Percentiles rank a stretch among this genome's conserved stretches.
Evolutionary conservation across 148 eudicot species (phyloP).

Genomic region (Suaeda aralocaspica): DNA sequence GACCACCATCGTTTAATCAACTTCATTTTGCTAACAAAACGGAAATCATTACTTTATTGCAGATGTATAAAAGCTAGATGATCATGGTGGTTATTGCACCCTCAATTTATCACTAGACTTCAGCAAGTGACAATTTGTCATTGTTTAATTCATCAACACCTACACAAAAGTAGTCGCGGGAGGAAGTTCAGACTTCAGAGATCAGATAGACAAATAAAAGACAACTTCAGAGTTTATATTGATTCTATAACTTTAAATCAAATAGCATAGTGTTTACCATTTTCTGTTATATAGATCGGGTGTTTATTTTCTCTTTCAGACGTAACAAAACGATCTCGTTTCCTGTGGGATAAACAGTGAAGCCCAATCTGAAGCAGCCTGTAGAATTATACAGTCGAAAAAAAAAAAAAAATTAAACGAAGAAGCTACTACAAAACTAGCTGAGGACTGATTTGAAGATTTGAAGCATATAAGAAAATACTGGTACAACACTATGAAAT

Average conservation of each 20-base stretch:
- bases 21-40: neutral
- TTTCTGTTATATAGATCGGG: slow-evolving; percentile 52
- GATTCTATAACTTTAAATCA: too few relatives aligned
- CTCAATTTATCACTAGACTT: slow-evolving; percentile 36
- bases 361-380: slow-evolving; percentile 24
- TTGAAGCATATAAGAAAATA: too few relatives aligned
- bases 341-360: slow-evolving; percentile 31
- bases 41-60: slow-evolving; percentile 34
- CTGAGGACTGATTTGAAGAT: too few relatives aligned
- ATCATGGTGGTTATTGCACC: slow-evolving; percentile 35
- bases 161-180: slow-evolving; percentile 12
- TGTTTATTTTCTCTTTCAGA: slow-evolving; percentile 36
- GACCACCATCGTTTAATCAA: neutral
- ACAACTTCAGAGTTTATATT: too few relatives aligned
- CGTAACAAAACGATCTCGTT: slow-evolving; percentile 30
- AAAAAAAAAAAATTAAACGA: neutral
- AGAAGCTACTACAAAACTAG: neutral
- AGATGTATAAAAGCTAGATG: slow-evolving; percentile 38
- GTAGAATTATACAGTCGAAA: neutral
- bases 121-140: slow-evolving; percentile 29
- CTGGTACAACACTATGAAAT: too few relatives aligned
- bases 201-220: too few relatives aligned
- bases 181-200: too few relatives aligned
- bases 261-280: slow-evolving; percentile 26
- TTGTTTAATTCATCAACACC: slow-evolving; percentile 41